These are phyloP conservation scores for Plasmodium gaboni DNA, from an alignment of 169 alveolate genomes.

Conservation along the genomic window DNA sequence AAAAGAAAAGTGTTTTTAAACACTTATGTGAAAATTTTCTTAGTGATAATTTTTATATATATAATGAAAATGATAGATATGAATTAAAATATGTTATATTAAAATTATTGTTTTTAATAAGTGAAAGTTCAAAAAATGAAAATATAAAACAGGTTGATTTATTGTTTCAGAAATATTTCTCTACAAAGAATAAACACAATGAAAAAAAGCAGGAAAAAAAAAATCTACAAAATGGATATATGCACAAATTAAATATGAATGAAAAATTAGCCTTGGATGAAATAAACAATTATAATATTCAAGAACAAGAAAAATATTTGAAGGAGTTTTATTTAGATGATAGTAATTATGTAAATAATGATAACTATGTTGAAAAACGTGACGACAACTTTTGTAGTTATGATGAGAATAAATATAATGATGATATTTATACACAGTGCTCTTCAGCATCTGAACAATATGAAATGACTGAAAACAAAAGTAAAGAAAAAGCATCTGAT, in stretches of 20 bases:
- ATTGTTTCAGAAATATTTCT: conserved; percentile 48
- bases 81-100: conserved; percentile 70
- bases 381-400: no score
- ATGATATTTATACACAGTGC: conserved; percentile 14
- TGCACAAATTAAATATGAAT: conserved; percentile 23
- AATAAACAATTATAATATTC: conserved; percentile 47
- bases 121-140: conserved; percentile 53
- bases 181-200: neutral
- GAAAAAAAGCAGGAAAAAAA: neutral
- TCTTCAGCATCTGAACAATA: conserved; percentile 30
- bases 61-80: conserved; percentile 65
- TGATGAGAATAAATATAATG: neutral
- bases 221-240: neutral
- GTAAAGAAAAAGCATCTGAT: neutral
- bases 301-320: conserved; percentile 55
- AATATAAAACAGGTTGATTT: conserved; percentile 39
- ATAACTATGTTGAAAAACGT: no score
- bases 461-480: conserved; percentile 3
- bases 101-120: conserved; percentile 64
- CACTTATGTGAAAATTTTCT: conserved; percentile 68
- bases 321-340: conserved; percentile 27
- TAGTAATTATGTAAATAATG: no score
- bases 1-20: conserved; percentile 67
- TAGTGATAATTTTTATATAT: conserved; percentile 42
- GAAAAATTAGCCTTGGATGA: conserved; percentile 63